Evolutionary conservation across 495 filamentous ascomycete species (phyloP), one percentile per base, ranked within the genome.

Genomic region (Aspergillus asperescens): DNA sequence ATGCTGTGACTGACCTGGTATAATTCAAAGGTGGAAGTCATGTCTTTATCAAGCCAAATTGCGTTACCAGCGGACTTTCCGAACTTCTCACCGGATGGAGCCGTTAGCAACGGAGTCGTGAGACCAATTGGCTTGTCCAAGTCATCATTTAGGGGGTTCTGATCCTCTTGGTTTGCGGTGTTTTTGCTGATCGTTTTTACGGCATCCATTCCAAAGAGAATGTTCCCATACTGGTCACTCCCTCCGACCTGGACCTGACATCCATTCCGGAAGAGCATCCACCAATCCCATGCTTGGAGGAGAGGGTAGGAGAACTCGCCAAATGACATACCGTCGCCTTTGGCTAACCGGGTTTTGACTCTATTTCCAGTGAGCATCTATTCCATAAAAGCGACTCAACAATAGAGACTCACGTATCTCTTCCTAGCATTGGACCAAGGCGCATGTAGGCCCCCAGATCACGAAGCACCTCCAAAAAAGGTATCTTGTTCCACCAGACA

Each of bases 211-310:
- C 93, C 93, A 34, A 91, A 83, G 5, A 94, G 76, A 55, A 99
- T 96, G 64, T 99, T 99, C 53, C 93, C 93, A 66, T 82, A 99
- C 67, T 99, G 93, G 65, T 99, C 93, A 23, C 89, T 86, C 37
- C 93, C 93, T 45, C 93, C 93, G 35, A 99, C 90, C 66, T 98
- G 88, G 58, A 93, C 77, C 59, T 87, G 85, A 7, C 87, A 75
- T 29, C 77, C 79, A 22, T 79, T 76, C 19, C 71, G 63, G 61
- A 86, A 90, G 69, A 97, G 74, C 48, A 82, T 67, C 86, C 87
- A 96, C 84, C 90, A 99, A 67, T 99, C 93, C 84, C 90, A 97
- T n/a, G 83, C 87, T 66, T 99, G 93, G 57, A 99, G 78, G 19
- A 97, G 65, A 12, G 95, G 93, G 58, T 99, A 99, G 2, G 81